phyloP scores from a whole-genome alignment of 768 basidiomycete species.

The Termitomyces sp. region DNA sequence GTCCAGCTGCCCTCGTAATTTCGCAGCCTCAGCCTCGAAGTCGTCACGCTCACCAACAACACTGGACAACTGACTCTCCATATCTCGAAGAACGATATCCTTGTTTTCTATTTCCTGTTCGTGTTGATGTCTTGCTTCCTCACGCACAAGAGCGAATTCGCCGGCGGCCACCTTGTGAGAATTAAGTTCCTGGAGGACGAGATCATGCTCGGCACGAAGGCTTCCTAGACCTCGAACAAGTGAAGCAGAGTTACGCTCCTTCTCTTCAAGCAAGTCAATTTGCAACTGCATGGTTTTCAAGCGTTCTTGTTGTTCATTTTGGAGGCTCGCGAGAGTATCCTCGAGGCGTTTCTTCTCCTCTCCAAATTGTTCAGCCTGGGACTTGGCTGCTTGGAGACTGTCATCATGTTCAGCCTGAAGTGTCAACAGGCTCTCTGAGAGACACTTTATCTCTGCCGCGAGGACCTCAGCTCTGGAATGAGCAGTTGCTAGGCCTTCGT shows the following conservation, averaged over 20 bases:
- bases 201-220: conserved; percentile 42
- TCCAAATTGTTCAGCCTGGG: neutral
- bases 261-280: conserved; percentile 37
- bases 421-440: neutral
- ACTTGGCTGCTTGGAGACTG: neutral
- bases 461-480: neutral
- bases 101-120: conserved; percentile 50
- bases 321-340: neutral
- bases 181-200: conserved; percentile 54
- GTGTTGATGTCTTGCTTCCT: conserved; percentile 34
- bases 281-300: neutral
- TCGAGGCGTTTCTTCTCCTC: conserved; percentile 3
- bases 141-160: conserved; percentile 43
- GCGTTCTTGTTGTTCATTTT: conserved; percentile 3
- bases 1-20: conserved; percentile 55
- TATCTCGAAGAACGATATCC: conserved; percentile 31
- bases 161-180: conserved; percentile 48
- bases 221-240: conserved; percentile 44
- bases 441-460: neutral
- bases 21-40: conserved; percentile 40
- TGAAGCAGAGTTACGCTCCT: conserved; percentile 33
- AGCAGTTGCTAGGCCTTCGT: neutral
- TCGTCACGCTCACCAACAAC: conserved; percentile 40
- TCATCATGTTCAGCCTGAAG: conserved; percentile 1
- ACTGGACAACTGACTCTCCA: conserved; percentile 46